phyloP scores from a whole-genome alignment of 2,329 filamentous ascomycete species.

The Penicillium sp. region DNA sequence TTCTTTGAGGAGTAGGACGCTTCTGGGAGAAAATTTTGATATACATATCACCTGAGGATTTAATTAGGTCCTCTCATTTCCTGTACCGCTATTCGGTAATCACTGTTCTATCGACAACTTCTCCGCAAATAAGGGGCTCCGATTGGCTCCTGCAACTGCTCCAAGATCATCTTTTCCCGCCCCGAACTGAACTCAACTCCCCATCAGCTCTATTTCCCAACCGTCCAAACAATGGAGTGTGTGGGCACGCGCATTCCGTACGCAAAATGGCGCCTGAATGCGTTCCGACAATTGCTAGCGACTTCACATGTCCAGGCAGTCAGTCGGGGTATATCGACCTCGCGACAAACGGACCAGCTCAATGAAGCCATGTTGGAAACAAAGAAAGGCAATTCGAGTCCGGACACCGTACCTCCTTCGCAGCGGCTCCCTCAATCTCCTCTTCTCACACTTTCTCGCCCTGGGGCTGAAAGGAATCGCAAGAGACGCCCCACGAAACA shows the following conservation, averaged over 20 bases:
- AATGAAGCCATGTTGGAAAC: background rate
- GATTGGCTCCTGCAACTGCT: slow-evolving; percentile 13
- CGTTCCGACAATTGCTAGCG: slow-evolving; percentile 23
- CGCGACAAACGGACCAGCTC: background rate
- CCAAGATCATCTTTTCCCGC: slow-evolving; percentile 9
- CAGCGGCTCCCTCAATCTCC: slow-evolving; percentile 38
- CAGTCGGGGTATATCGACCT: slow-evolving; percentile 15
- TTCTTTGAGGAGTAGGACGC: background rate
- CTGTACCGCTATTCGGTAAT: background rate
- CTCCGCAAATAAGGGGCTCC: slow-evolving; percentile 19
- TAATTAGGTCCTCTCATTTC: background rate
- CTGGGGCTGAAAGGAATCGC: slow-evolving; percentile 18
- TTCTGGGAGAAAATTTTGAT: background rate
- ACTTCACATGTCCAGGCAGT: background rate
- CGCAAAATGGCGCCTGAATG: slow-evolving; percentile 32
- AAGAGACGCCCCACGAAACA: slow-evolving; percentile 25
- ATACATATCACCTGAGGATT: background rate
- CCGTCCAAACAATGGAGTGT: slow-evolving; percentile 26
- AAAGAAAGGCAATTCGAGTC: background rate
- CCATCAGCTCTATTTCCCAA: background rate
- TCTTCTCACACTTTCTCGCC: slow-evolving; percentile 25
- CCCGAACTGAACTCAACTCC: background rate
- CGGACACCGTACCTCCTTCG: slow-evolving; percentile 22
- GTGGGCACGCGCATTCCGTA: slow-evolving; percentile 26
- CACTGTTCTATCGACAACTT: background rate